These are phyloP conservation scores for Aspergillus sp. DNA, from an alignment of 2,329 filamentous ascomycete genomes.

Conservation along the genomic window DNA sequence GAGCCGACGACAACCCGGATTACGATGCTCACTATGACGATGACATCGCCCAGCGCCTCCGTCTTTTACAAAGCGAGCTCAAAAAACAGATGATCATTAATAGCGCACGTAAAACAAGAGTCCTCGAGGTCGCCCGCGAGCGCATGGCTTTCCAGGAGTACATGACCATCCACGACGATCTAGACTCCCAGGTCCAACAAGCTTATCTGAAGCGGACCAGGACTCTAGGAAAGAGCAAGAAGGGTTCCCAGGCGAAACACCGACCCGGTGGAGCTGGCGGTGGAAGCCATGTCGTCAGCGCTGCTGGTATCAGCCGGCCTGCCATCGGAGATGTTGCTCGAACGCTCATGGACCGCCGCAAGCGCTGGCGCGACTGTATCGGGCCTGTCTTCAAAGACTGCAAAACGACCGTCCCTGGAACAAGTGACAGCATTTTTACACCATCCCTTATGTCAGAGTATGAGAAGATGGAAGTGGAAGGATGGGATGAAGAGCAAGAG, in stretches of 20 bases:
- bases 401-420: constrained; percentile 69
- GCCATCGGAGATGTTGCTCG: constrained; percentile 85
- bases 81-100: constrained; percentile 84
- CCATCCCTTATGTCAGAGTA: constrained; percentile 69
- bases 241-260: constrained; percentile 66
- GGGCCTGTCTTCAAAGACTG: constrained; percentile 87
- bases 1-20: constrained; percentile 67
- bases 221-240: constrained; percentile 91
- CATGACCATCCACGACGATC: constrained; percentile 91
- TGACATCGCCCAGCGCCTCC: constrained; percentile 85
- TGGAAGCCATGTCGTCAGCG: constrained; percentile 57
- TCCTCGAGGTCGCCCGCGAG: constrained; percentile 85
- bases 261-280: constrained; percentile 68
- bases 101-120: constrained; percentile 81
- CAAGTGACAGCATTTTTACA: constrained; percentile 72
- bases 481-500: constrained; percentile 78
- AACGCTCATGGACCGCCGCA: constrained; percentile 86
- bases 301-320: constrained; percentile 49
- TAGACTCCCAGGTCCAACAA: constrained; percentile 90
- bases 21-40: constrained; percentile 92
- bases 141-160: constrained; percentile 97
- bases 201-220: constrained; percentile 95
- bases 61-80: constrained; percentile 78
- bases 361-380: constrained; percentile 87
- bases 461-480: constrained; percentile 73